phyloP scores from a whole-genome alignment of 2,329 filamentous ascomycete species.

The Botryosphaeria dothidea region DNA sequence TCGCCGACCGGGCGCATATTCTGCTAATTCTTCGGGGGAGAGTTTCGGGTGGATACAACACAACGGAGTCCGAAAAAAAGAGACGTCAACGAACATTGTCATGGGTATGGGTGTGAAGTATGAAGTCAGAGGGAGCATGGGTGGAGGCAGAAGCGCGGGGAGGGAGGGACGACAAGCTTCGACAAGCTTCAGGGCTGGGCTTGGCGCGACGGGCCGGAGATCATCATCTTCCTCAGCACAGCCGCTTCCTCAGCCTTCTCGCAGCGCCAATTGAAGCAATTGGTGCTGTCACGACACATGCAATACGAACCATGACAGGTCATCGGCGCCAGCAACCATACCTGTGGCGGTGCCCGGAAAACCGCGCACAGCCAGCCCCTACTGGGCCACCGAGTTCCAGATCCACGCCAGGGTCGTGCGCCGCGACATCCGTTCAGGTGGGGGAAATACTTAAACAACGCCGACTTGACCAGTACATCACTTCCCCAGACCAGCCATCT shows the following conservation, averaged over 20 bases:
- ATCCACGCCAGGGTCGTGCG: constrained; percentile 2
- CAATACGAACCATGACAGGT: neutral
- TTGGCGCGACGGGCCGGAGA: neutral
- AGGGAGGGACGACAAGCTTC: neutral
- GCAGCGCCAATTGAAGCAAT: neutral
- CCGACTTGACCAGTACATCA: neutral
- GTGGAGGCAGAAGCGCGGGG: neutral
- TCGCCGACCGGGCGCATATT: too few relatives aligned
- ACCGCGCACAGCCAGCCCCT: neutral
- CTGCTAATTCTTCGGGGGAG: too few relatives aligned
- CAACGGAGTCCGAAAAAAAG: too few relatives aligned
- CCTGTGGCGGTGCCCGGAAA: neutral
- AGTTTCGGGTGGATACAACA: too few relatives aligned
- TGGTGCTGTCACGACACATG: neutral
- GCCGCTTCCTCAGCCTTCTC: neutral
- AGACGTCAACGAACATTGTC: too few relatives aligned
- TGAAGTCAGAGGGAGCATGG: neutral
- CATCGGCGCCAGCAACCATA: neutral
- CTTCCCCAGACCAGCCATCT: neutral
- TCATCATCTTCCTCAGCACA: neutral
- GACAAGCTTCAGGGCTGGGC: constrained; percentile 3
- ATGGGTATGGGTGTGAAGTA: neutral
- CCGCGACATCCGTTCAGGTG: constrained; percentile 8
- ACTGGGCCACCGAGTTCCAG: neutral
- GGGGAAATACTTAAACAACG: neutral